Evolutionary conservation across 371 early-diverging fungal genomes (phyloP), one percentile per base, ranked within the genome.

Genomic region (Lichtheimia corymbifera): DNA sequence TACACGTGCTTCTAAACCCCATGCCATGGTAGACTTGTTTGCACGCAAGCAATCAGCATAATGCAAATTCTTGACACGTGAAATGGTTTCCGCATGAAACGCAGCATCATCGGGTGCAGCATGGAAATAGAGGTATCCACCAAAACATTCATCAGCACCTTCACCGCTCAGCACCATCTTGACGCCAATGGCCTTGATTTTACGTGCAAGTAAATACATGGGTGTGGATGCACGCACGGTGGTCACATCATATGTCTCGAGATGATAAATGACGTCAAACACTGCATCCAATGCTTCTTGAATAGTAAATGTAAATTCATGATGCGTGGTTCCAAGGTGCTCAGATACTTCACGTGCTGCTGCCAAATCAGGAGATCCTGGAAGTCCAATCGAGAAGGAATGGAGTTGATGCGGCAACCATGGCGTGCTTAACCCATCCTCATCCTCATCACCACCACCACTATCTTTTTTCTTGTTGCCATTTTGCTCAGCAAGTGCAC

Each of bases 21-120:
- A 97, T 1, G 98, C 98, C 97, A 97, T 97, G 50, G 98, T 97
- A 4, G 94, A 90, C 79, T 97, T 96, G 90, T 97, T 97, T 74
- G 98, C 98, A 64, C 98, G 92, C 42, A 97, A 80, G 77, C 93
- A 93, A 76, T 97, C 98, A 65, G 94, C 83, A 25, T 93, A 93
- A 74, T 97, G 96, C 60, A 97, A 83, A 84, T 93, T 93, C 83
- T 94, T 91, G 70, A 97, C 94, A 62, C 98, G 90, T 28, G 67
- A 73, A 55, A 97, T 91, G 40, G 88, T 88, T 76, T 97, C 98
- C 55, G 86, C 76, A 74, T 96, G 96, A 66, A 97, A 88, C 4
- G 87, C 80, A 47, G 74, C 86, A 15, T 89, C 86, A 58, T 71
- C 72, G 42, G 98, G 98, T 17, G 98, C 94, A 50, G 84, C 72